Conservation (phyloP, 2,329 filamentous ascomycete genomes). For the Leptographium radiaticola region DNA sequence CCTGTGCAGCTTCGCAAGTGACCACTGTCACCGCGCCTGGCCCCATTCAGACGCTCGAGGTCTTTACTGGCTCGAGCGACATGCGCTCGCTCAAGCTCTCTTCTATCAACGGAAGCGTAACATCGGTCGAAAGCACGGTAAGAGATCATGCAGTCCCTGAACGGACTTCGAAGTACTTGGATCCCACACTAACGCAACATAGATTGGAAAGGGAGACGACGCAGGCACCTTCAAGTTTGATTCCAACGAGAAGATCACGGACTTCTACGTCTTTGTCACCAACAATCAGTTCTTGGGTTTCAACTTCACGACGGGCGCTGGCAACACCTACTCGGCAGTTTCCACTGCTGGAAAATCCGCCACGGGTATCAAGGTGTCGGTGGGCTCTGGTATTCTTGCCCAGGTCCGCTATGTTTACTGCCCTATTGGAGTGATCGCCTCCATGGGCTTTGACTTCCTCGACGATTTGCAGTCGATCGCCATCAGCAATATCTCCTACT, state of each 20-base stretch:
- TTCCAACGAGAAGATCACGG: background rate
- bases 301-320: background rate
- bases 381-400: slow-evolving; percentile 1
- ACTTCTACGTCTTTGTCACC: background rate
- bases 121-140: background rate
- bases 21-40: background rate
- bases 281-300: background rate
- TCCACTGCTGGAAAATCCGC: background rate
- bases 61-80: background rate
- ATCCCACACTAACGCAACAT: background rate
- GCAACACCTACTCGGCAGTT: background rate
- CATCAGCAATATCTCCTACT: background rate
- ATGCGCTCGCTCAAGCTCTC: background rate
- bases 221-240: background rate
- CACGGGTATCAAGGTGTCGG: background rate
- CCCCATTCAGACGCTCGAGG: background rate
- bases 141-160: background rate
- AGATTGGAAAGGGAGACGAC: background rate
- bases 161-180: background rate
- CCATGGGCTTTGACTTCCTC: background rate
- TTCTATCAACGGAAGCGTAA: background rate
- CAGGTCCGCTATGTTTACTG: background rate
- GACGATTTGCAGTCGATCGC: background rate
- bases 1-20: background rate
- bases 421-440: background rate